Base-by-base conservation (phyloP, 2,329 filamentous ascomycete species). In the Fusarium nanum region DNA sequence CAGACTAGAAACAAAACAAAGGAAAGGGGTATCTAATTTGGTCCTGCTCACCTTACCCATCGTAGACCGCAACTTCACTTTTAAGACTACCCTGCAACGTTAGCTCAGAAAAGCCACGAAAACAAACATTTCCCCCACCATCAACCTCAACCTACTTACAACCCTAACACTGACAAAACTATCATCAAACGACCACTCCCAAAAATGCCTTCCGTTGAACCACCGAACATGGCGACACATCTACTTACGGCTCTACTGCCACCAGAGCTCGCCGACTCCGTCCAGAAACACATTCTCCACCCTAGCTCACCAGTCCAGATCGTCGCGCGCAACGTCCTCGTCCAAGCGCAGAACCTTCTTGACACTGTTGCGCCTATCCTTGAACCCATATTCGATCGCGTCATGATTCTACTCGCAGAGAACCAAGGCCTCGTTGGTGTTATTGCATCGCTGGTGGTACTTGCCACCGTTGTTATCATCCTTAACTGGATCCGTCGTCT, bases 401-500 rank as follows among this genome's bases (percentile, higher is more conserved):
- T 75, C 11, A 61, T 82, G 54, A 66, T 75, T 30, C 66, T 77
- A 20, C 76, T 82, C 34, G 72, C 75, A 40, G 78, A 78, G 23
- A 78, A 81, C 75, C 77, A 80, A 71, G 77, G 76, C 45, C 64
- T 76, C 45, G 72, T 78, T 62, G 76, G 77, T 55, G 60, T 78
- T 55, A 61, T 80, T 52, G 72, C 79, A 14, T 76, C 79, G 48
- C 74, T 80, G 37, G 72, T 78, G 28, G 67, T 80, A 16, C 67
- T 81, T 58, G 80, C 91, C 46, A 72, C 89, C 30, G 81, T 89
- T 58, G 79, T 95, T 54, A 83, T 93, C 76, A 78, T 94, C 60
- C 83, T 96, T 69, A 86, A 90, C 77, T 91, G 92, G 82, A 82
- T 93, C 20, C 89, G 90, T 66, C 87, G 93, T 64, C 81, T 93